Evolutionary conservation across 2,329 filamentous ascomycete species (phyloP), one percentile per base, ranked within the genome.

Genomic region (Fusarium verrucosum): DNA sequence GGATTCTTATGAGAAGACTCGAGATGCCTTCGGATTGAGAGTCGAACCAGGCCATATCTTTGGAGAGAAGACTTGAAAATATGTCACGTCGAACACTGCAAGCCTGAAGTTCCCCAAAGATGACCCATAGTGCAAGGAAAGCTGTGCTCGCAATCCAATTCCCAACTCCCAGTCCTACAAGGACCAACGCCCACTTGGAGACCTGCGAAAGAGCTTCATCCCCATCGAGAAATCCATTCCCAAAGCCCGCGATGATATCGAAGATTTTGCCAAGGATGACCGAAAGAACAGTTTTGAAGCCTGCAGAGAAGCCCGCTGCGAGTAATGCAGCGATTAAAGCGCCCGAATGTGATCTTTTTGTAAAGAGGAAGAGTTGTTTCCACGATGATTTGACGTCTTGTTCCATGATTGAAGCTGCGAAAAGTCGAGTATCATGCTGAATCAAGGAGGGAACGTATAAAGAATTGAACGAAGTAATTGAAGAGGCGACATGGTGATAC

Each of bases 41-140:
- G 73, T 97, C 93, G 71, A 92, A 97, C 93, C 94, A 98, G 41
- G 83, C 82, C 73, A 95, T 86, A 13, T 94, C 87, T 72, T 89
- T 92, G 7, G 80, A 77, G n/a, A 96, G 74, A 32, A 98, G 78
- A 3, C 84, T 84, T 2, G 79, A 70, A 71, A 97, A 97, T 4
- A 95, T 77, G 7, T 78, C 79, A 16, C 83, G 79, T 7, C 92
- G 85, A 8, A 87, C 88, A 42, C 78, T 85, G 28, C 84, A 85
- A 1, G 90, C 92, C 66, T 97, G 92, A 3, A 92, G 70, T 75
- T 97, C 94, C 14, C 94, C 92, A 74, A 95, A 95, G 0, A 85
- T 74, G 26, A 94, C 80, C 88, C 94, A 97, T 1, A 86, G 75
- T 2, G 83, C 82, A 69, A 92, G 89, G 67, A 92, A 90, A 3